phyloP scores from a whole-genome alignment of 768 basidiomycete species.

The Tephrocybe sp. region DNA sequence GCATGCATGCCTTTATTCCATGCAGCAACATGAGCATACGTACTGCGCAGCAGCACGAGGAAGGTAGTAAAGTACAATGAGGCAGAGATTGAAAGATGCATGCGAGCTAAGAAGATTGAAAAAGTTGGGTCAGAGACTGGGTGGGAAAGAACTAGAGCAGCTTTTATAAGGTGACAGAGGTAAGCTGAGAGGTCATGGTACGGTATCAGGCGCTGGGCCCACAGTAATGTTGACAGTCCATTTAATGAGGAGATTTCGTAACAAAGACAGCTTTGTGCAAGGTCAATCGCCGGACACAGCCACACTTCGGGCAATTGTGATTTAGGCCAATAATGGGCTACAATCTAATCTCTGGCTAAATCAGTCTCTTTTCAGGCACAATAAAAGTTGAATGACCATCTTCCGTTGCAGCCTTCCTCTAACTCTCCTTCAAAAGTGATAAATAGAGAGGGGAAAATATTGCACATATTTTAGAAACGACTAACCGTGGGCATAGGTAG shows the following conservation, averaged over 20 bases:
- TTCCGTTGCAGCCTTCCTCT: no score
- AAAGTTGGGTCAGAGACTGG: background rate
- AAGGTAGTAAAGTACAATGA: background rate
- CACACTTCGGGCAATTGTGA: background rate
- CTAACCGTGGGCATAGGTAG: background rate
- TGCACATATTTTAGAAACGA: background rate
- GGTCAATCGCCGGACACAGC: constrained; percentile 5
- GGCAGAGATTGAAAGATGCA: background rate
- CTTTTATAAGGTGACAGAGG: background rate
- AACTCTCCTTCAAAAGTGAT: background rate
- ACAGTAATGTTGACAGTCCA: constrained; percentile 3
- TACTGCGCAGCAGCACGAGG: constrained; percentile 13
- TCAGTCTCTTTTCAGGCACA: background rate
- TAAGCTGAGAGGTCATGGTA: background rate
- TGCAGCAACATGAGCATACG: constrained; percentile 15
- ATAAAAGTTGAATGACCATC: background rate
- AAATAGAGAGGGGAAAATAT: background rate
- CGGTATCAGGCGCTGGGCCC: background rate
- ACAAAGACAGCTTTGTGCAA: constrained; percentile 8
- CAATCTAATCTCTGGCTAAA: constrained; percentile 4
- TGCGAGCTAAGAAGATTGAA: no score
- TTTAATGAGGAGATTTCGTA: background rate
- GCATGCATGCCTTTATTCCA: constrained; percentile 18
- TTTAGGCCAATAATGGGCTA: background rate
- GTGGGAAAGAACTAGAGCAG: background rate